These are phyloP conservation scores for Pterulicium gracile DNA, from an alignment of 1,284 basidiomycete genomes.

Conservation along the genomic window DNA sequence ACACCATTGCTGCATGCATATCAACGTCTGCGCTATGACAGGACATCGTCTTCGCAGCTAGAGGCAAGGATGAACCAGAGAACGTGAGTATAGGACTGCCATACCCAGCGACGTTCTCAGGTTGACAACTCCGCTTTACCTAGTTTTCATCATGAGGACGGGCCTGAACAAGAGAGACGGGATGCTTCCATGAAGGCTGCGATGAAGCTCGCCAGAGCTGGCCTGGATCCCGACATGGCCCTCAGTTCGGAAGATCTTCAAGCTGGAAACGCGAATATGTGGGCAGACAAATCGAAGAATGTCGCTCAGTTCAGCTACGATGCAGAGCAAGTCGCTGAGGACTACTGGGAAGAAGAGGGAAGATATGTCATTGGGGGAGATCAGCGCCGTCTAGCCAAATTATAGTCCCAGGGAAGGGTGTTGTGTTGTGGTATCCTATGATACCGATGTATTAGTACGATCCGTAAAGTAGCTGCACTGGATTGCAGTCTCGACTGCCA, in stretches of 20 bases:
- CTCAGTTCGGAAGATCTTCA: slow-evolving; percentile 6
- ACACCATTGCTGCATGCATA: slow-evolving; percentile 19
- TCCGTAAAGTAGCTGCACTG: too few species aligned
- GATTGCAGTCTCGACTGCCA: too few species aligned
- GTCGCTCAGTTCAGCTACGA: neutral
- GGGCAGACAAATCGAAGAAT: slow-evolving; percentile 1
- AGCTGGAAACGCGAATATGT: slow-evolving; percentile 1
- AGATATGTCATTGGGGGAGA: neutral
- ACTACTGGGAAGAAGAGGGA: neutral
- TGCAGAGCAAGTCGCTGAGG: neutral
- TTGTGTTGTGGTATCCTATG: too few species aligned
- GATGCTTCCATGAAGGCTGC: slow-evolving; percentile 20
- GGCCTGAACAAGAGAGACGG: slow-evolving; percentile 21
- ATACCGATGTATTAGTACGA: too few species aligned
- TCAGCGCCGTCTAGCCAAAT: too few species aligned
- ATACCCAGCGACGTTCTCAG: slow-evolving; percentile 53
- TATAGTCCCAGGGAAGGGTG: too few species aligned
- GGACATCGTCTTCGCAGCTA: slow-evolving; percentile 19
- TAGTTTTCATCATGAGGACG: slow-evolving; percentile 25
- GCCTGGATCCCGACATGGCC: slow-evolving; percentile 5
- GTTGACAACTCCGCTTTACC: too few species aligned
- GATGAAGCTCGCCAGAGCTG: slow-evolving; percentile 11
- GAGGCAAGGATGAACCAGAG: slow-evolving; percentile 28
- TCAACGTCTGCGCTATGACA: slow-evolving; percentile 18
- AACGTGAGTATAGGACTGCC: slow-evolving; percentile 45